Percentiles rank a stretch among this genome's conserved stretches.
Conservation (phyloP, 169 alveolate species). For the Perkinsus olseni region DNA sequence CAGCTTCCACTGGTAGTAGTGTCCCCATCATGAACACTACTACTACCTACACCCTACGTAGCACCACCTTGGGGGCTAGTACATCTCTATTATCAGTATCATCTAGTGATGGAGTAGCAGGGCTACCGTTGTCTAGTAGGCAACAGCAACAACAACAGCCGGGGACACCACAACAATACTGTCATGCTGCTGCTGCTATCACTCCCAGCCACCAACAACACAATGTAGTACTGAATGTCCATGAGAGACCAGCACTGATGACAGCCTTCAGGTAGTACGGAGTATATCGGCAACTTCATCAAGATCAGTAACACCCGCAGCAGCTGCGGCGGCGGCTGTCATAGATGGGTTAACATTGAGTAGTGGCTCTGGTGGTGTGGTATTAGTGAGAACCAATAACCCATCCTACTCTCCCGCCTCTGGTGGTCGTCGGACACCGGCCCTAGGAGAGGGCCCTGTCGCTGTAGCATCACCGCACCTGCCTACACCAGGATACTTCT, state of each 20-base stretch:
- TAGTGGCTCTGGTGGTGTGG: not conserved
- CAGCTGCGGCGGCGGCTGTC: not conserved
- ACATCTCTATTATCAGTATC: not conserved
- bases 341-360: not conserved
- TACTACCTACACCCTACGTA: not conserved
- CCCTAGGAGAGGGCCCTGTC: too few relatives aligned
- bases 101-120: not conserved
- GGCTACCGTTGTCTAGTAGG: not conserved
- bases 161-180: not conserved
- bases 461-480: too few relatives aligned
- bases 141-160: not conserved
- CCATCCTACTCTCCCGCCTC: not conserved
- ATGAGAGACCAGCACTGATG: not conserved
- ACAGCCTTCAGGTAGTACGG: not conserved
- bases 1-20: too few relatives aligned
- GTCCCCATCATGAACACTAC: not conserved
- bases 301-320: not conserved
- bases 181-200: not conserved
- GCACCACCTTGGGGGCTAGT: not conserved
- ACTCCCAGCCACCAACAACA: not conserved
- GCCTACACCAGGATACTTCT: too few relatives aligned
- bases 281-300: not conserved
- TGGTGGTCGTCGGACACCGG: not conserved
- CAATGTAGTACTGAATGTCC: not conserved
- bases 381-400: not conserved